Conservation (phyloP, 2,329 filamentous ascomycete genomes). For the Scytalidium sp. region DNA sequence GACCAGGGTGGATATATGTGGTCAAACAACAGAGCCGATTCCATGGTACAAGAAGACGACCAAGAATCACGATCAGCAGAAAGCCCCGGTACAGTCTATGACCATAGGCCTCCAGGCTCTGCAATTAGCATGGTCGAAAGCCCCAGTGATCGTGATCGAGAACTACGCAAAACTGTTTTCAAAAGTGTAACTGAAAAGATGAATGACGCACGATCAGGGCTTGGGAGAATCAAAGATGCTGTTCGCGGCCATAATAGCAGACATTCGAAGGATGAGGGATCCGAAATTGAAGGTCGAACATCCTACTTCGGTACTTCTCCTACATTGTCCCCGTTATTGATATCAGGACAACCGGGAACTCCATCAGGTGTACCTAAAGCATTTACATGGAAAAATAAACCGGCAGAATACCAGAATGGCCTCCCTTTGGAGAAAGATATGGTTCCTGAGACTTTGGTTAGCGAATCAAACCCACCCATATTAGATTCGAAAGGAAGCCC, state of each 20-base stretch:
- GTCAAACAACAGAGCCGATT: slow-evolving; percentile 47
- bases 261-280: slow-evolving; percentile 50
- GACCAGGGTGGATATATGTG: slow-evolving; percentile 44
- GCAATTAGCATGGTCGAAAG: slow-evolving; percentile 44
- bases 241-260: slow-evolving; percentile 56
- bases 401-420: slow-evolving; percentile 51
- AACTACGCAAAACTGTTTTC: slow-evolving; percentile 63
- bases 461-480: slow-evolving; percentile 3
- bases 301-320: slow-evolving; percentile 18
- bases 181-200: slow-evolving; percentile 78
- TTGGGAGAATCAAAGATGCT: slow-evolving; percentile 82
- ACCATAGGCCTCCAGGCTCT: slow-evolving; percentile 42
- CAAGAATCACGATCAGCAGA: slow-evolving; percentile 40
- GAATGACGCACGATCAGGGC: slow-evolving; percentile 76
- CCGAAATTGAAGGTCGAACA: slow-evolving; percentile 15
- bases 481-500: slow-evolving; percentile 9
- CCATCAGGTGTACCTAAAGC: slow-evolving; percentile 40
- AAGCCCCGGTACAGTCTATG: slow-evolving; percentile 41
- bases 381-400: slow-evolving; percentile 64
- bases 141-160: slow-evolving; percentile 52
- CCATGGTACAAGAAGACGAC: slow-evolving; percentile 52
- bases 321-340: slow-evolving; percentile 7
- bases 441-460: slow-evolving; percentile 1
- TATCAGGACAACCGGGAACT: slow-evolving; percentile 14
- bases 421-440: slow-evolving; percentile 17